Conservation (phyloP, 106 monocot genomes). For the Dioscorea zingiberensis region DNA sequence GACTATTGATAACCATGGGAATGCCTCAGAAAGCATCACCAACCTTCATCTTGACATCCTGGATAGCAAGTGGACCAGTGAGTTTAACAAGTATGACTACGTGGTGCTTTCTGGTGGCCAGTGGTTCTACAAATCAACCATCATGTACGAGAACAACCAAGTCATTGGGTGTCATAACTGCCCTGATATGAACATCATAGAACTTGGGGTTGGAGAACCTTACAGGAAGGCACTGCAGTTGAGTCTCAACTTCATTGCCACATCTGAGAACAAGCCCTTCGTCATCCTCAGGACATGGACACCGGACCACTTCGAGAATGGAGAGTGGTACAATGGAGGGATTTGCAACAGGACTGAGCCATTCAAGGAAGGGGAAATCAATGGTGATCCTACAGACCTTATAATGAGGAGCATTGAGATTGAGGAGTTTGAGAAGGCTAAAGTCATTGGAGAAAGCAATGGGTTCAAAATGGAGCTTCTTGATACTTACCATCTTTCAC, state of each 20-base stretch:
- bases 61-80: slow-evolving; percentile 30
- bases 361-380: slow-evolving; percentile 33
- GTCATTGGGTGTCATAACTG: slow-evolving; percentile 48
- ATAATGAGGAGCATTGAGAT: slow-evolving; percentile 42
- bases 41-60: slow-evolving; percentile 37
- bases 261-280: slow-evolving; percentile 33
- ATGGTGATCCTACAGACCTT: slow-evolving; percentile 22
- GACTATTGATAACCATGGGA: slow-evolving; percentile 18
- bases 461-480: slow-evolving; percentile 22
- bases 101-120: slow-evolving; percentile 36
- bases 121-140: slow-evolving; percentile 34
- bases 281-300: slow-evolving; percentile 64
- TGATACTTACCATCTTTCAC: slow-evolving; percentile 46
- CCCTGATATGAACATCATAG: slow-evolving; percentile 6
- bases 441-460: not conserved
- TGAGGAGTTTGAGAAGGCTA: slow-evolving; percentile 37
- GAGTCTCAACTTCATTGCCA: slow-evolving; percentile 19
- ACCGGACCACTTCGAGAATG: slow-evolving; percentile 61
- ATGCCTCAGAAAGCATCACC: not conserved
- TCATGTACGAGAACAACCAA: slow-evolving; percentile 27
- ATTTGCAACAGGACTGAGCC: slow-evolving; percentile 46
- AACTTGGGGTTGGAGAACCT: slow-evolving; percentile 30
- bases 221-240: slow-evolving; percentile 29
- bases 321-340: slow-evolving; percentile 61
- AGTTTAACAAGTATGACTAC: slow-evolving; percentile 34